phyloP scores from a whole-genome alignment of 2,329 filamentous ascomycete genomes.

The Corynespora cassiicola region DNA sequence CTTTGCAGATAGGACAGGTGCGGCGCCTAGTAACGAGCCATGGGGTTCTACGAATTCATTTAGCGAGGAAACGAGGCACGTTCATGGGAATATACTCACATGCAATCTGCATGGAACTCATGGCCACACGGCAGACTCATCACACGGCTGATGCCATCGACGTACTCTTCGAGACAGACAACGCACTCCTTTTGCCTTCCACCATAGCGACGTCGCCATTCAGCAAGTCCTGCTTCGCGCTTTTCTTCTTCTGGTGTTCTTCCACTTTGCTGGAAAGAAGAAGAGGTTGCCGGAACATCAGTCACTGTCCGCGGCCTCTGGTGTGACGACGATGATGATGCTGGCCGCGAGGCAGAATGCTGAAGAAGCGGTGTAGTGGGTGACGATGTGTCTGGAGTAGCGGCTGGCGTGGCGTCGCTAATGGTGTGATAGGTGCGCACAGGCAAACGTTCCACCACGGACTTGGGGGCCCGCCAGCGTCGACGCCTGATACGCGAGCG shows the following conservation, averaged over 20 bases:
- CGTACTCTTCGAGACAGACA: slow-evolving; percentile 94
- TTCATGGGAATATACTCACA: slow-evolving; percentile 69
- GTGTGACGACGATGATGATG: slow-evolving; percentile 53
- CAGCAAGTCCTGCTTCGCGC: slow-evolving; percentile 55
- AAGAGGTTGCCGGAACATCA: slow-evolving; percentile 55
- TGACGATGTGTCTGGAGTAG: slow-evolving; percentile 70
- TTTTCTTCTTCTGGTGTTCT: slow-evolving; percentile 58
- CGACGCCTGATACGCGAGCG: slow-evolving; percentile 87
- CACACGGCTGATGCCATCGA: slow-evolving; percentile 90
- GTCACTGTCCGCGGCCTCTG: slow-evolving; percentile 72
- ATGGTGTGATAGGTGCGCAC: slow-evolving; percentile 95
- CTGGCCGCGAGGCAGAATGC: slow-evolving; percentile 30
- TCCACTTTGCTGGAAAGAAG: slow-evolving; percentile 29
- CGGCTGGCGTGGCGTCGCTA: slow-evolving; percentile 63
- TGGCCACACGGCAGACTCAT: slow-evolving; percentile 98
- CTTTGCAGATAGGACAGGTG: slow-evolving; percentile 99
- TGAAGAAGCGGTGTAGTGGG: slow-evolving; percentile 83
- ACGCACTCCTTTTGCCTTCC: slow-evolving; percentile 85
- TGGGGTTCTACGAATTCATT: slow-evolving; percentile 70
- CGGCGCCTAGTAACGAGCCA: slow-evolving; percentile 95
- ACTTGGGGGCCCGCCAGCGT: slow-evolving; percentile 97
- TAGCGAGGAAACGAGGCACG: slow-evolving; percentile 21
- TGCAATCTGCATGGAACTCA: slow-evolving; percentile 98
- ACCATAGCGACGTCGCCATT: slow-evolving; percentile 65
- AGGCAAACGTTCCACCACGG: slow-evolving; percentile 90